Evolutionary conservation across 2,329 filamentous ascomycete species (phyloP).

Genomic region (Colletotrichum sidae): DNA sequence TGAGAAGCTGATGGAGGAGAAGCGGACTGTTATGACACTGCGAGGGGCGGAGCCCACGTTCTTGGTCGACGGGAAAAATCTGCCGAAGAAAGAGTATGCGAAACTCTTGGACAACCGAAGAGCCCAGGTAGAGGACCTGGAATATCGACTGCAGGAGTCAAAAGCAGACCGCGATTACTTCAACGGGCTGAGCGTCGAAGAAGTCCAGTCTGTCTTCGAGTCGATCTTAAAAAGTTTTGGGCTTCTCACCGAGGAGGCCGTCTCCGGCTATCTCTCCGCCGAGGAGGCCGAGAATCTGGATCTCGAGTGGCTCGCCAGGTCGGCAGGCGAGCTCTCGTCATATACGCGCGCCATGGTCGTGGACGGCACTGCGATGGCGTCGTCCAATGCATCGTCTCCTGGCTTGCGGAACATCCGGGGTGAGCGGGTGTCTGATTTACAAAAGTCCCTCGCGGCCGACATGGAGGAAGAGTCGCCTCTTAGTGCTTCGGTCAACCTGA

Average conservation of each 20-base stretch:
- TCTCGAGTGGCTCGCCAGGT: too few relatives aligned
- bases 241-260: neutral
- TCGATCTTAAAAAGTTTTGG: constrained; percentile 1
- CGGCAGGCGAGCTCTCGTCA: neutral
- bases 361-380: neutral
- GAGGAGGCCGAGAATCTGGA: neutral
- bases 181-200: neutral
- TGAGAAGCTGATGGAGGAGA: neutral
- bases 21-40: neutral
- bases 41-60: neutral
- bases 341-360: constrained; percentile 7
- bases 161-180: neutral
- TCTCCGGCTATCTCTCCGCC: neutral
- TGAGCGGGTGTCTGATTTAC: too few relatives aligned
- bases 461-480: too few relatives aligned
- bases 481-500: too few relatives aligned
- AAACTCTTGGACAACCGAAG: constrained; percentile 27
- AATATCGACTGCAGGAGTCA: neutral
- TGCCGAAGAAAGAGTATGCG: constrained; percentile 7
- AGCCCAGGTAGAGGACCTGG: constrained; percentile 5
- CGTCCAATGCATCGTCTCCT: constrained; percentile 2
- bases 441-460: too few relatives aligned
- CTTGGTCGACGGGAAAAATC: constrained; percentile 6
- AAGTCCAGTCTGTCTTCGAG: neutral
- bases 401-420: neutral